phyloP scores from a whole-genome alignment of 352 stramenopile genomes.

The Phytophthora hibernalis region DNA sequence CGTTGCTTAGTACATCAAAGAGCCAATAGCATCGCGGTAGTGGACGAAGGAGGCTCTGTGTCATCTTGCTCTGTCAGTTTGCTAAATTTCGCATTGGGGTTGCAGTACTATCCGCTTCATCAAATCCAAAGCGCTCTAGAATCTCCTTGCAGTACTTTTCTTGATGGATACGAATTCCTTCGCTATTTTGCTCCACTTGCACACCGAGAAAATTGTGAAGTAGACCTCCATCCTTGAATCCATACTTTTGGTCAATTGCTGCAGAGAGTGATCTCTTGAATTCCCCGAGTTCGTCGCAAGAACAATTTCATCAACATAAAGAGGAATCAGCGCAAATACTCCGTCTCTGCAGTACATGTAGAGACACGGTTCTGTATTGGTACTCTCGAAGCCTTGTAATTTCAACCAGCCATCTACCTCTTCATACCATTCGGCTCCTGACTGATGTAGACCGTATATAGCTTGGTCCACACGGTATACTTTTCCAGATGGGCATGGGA shows the following conservation, averaged over 20 bases:
- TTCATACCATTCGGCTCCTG: slow-evolving; percentile 9
- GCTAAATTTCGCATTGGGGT: slow-evolving; percentile 18
- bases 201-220: background rate
- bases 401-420: background rate
- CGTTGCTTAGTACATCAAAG: slow-evolving; percentile 39
- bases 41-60: background rate
- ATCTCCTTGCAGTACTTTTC: slow-evolving; percentile 16
- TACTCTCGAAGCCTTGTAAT: background rate
- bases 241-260: slow-evolving; percentile 1
- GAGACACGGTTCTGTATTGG: slow-evolving; percentile 2
- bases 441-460: slow-evolving; percentile 12
- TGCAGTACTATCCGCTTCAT: background rate
- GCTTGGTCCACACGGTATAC: slow-evolving; percentile 9
- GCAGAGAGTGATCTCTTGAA: background rate
- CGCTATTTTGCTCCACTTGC: slow-evolving; percentile 14
- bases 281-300: slow-evolving; percentile 4
- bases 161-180: slow-evolving; percentile 11
- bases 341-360: slow-evolving; percentile 10
- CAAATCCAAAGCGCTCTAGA: background rate
- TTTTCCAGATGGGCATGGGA: background rate
- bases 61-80: background rate
- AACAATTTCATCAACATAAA: no score
- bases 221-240: background rate
- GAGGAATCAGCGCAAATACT: background rate
- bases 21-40: slow-evolving; percentile 25